phyloP scores from a whole-genome alignment of 805 yeast species.

The Starmera quercuum region DNA sequence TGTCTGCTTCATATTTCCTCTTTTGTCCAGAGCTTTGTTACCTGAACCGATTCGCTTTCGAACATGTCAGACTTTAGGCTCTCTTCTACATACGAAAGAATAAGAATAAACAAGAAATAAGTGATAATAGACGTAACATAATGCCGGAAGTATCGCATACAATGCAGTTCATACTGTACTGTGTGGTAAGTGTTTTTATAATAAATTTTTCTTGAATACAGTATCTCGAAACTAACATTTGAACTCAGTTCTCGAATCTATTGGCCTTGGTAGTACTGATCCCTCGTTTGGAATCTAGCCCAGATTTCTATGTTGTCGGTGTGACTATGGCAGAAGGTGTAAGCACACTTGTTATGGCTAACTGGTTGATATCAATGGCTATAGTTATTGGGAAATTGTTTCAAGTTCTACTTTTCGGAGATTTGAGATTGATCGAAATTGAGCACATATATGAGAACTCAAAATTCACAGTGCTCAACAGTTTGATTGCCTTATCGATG shows the following conservation, averaged over 20 bases:
- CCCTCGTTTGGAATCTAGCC: conserved; percentile 32
- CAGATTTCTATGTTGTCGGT: conserved; percentile 37
- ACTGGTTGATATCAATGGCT: conserved; percentile 34
- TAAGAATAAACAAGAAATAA: not conserved
- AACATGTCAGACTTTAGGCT: no score
- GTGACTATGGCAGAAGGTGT: conserved; percentile 43
- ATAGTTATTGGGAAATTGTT: conserved; percentile 37
- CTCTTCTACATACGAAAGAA: no score
- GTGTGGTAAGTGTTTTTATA: conserved; percentile 4
- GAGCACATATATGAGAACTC: conserved; percentile 66
- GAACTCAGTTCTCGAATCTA: conserved; percentile 24
- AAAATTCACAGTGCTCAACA: conserved; percentile 57
- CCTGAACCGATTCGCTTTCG: no score
- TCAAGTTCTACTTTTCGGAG: conserved; percentile 60
- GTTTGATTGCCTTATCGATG: conserved; percentile 49
- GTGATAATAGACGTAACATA: no score
- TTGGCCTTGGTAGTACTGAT: conserved; percentile 27
- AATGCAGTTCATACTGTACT: conserved; percentile 11
- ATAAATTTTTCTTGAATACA: not conserved
- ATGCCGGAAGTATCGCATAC: conserved; percentile 9
- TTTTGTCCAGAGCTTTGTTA: no score
- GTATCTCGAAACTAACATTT: not conserved
- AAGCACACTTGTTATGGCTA: conserved; percentile 31
- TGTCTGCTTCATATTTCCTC: no score
- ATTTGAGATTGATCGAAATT: conserved; percentile 61